These are phyloP conservation scores for Schizophyllum commune DNA, from an alignment of 1,284 basidiomycete genomes.

Conservation along the genomic window DNA sequence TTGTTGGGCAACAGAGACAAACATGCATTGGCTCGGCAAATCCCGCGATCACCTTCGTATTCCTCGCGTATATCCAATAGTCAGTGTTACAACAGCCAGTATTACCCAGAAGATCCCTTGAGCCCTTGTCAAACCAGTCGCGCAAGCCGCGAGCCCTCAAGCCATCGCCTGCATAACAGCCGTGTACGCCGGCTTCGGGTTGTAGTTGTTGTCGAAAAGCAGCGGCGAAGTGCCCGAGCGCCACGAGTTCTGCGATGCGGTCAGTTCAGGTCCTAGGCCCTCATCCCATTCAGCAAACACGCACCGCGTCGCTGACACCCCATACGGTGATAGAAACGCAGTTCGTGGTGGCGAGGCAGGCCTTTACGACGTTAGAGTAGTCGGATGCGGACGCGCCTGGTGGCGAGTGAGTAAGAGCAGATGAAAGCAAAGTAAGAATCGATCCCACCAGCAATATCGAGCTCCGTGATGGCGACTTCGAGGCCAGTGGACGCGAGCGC, in stretches of 20 bases:
- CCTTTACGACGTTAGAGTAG: slow-evolving; percentile 37
- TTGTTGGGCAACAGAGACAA: too few relatives aligned
- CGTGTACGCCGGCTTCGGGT: slow-evolving; percentile 4
- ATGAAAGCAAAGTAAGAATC: too few relatives aligned
- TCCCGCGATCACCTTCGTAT: too few relatives aligned
- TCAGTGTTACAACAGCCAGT: neutral
- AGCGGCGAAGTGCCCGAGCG: slow-evolving; percentile 6
- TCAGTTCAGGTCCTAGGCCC: neutral
- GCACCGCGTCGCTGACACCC: slow-evolving; percentile 36
- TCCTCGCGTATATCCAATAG: too few relatives aligned
- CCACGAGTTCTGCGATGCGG: slow-evolving; percentile 3
- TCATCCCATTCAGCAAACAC: neutral
- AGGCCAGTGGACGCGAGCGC: slow-evolving; percentile 33
- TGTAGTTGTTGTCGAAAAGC: slow-evolving; percentile 3
- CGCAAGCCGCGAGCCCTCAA: neutral
- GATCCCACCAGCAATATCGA: neutral
- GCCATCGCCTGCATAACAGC: neutral
- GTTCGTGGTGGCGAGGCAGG: slow-evolving; percentile 33
- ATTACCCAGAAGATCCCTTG: neutral
- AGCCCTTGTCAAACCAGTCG: too few relatives aligned
- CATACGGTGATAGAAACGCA: slow-evolving; percentile 43
- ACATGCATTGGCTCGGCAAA: too few relatives aligned
- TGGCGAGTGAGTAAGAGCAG: slow-evolving; percentile 16
- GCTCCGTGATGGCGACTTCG: slow-evolving; percentile 40
- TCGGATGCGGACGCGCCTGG: slow-evolving; percentile 27